Base-by-base conservation (phyloP, 768 basidiomycete genomes). In the Cystofilobasidium capitatum region DNA sequence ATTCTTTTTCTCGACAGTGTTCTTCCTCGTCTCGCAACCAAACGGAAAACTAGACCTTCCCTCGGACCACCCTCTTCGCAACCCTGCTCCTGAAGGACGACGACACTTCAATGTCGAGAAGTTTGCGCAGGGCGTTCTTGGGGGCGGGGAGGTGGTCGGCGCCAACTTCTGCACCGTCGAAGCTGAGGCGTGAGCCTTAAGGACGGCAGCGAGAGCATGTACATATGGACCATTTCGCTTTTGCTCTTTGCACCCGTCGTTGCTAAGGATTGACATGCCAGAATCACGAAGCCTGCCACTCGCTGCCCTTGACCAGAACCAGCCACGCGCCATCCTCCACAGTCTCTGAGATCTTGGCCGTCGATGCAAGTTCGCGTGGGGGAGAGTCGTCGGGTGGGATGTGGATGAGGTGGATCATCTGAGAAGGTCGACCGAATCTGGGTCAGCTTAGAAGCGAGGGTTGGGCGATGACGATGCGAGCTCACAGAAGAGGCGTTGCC, bases 21-120 rank as follows among this genome's bases (percentile, higher is more conserved):
- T 49, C 35, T 31, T 66, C 24, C 65, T 66, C 59, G 22, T 66
- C 58, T 22, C 40, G 16, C 65, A 66, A 12, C 65, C 65, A 3
- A 31, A 40, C 33, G 35, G 37, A 14, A n/a, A 66, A 39, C 33
- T 57, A n/a, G 24, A n/a, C 0, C 26, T 65, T 33, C 2, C 51
- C 14, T 24, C 51, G 9, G 54, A 65, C 22, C 64, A 65, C 24
- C 64, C 51, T 24, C 51, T 65, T 10, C 35, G 51, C 24, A 39
- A 58, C 51, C 26, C 26, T 10, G 42, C 37, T 2, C 40, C 64
- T n/a, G 64, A 65, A 36, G 64, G 51, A 24, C n/a, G 64, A 20
- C 51, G 51, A 42, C 37, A 42, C n/a, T 65, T 65, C 39, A 26
- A 65, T 24, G 17, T 65, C 40, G 51, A 40, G 20, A 58, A 42